These are phyloP conservation scores for Monosporozyma siamensis DNA, from an alignment of 805 yeast genomes.

Conservation along the genomic window DNA sequence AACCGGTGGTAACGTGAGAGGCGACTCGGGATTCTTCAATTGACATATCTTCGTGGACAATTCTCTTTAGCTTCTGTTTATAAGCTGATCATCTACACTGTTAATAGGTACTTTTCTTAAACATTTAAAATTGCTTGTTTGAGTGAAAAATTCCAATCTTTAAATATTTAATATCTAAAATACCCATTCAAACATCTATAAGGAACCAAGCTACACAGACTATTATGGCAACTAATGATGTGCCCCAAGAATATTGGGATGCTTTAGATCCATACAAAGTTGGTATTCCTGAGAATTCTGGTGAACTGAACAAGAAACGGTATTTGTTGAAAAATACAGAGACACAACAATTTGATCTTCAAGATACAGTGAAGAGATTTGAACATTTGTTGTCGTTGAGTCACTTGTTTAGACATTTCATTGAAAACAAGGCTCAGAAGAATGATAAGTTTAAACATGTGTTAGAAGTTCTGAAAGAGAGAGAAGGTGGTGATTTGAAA, in stretches of 20 bases:
- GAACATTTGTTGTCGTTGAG: constrained; percentile 58
- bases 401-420: constrained; percentile 57
- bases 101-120: too few species aligned
- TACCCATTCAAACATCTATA: not conserved
- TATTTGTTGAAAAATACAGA: constrained; percentile 22
- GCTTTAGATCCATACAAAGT: constrained; percentile 7
- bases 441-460: constrained; percentile 50
- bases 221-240: not conserved
- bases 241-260: constrained; percentile 17
- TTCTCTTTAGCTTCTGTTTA: not conserved
- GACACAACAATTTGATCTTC: constrained; percentile 37
- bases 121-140: not conserved
- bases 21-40: not conserved
- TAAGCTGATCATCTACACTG: too few species aligned
- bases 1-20: constrained; percentile 29
- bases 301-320: constrained; percentile 16
- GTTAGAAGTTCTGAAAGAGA: constrained; percentile 32
- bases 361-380: constrained; percentile 57
- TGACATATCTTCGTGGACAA: not conserved
- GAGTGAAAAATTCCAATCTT: not conserved
- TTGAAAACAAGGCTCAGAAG: constrained; percentile 51
- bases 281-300: constrained; percentile 9
- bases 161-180: not conserved
- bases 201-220: too few species aligned
- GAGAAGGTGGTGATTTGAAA: constrained; percentile 11